Evolutionary conservation across 2,329 filamentous ascomycete genomes (phyloP), one percentile per base, ranked within the genome.

Genomic region (Pseudogymnoascus sp.): DNA sequence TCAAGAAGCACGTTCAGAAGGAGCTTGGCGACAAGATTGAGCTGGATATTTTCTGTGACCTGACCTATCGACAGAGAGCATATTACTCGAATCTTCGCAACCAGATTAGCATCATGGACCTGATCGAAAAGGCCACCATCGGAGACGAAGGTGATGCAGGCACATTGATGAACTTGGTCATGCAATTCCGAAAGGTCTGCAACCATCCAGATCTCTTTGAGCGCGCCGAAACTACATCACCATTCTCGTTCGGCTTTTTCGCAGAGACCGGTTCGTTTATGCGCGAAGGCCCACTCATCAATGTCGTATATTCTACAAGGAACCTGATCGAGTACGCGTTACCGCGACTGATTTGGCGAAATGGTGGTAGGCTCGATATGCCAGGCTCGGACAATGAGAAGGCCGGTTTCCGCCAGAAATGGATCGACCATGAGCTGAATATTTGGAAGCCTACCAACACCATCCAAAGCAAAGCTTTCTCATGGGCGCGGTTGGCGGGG

Each of bases 181-280:
- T 99, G 94, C 94, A 99, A 77, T 99, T 99, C 84, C 86, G 94
- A 70, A 99, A 99, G 78, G 94, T 99, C 63, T 99, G 94, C 79
- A 99, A 99, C 72, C 94, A 99, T 73, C 94, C 94, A 0, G 94
- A 99, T 76, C 77, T 99, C 35, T 99, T 99, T 69, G 92, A 99
- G 75, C 88, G 94, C 51, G 92, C 93, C 8, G 93, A 97, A 65
- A 96, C 91, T 7, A 88, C 84, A 25, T 96, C 92, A 7, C 91
- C 94, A 0, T 88, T 93, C 70, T 89, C 91, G 0, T 86, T 89
- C 69, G 85, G 87, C n/a, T 85, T 88, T 73, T 99, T 93, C 75
- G 94, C 92, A 12, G 94, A 99, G 78, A 97, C 93, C 0, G 92
- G 91, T 0, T 97, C 92, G 0, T 97, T 99, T 74, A 81, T 97